These are phyloP conservation scores for Mangifera indica DNA, from an alignment of 345 rosid species.

Conservation along the genomic window DNA sequence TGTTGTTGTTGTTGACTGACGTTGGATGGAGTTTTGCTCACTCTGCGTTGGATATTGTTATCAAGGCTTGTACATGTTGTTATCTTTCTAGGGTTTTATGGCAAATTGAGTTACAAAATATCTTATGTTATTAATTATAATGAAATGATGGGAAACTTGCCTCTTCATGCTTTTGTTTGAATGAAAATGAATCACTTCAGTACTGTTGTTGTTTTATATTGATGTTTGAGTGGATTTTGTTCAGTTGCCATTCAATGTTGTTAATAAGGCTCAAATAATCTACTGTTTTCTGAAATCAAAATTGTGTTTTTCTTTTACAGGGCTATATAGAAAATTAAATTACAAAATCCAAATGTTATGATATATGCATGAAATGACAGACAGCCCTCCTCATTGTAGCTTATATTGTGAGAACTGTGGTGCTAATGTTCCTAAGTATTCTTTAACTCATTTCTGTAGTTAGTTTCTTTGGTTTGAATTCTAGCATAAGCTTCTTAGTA, in stretches of 20 bases:
- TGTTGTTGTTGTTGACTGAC: not conserved
- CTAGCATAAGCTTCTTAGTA: not conserved
- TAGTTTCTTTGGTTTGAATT: conserved; percentile 1
- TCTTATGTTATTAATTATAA: not conserved
- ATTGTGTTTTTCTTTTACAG: not conserved
- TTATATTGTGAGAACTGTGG: not conserved
- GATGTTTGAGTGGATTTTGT: not conserved
- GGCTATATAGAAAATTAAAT: not conserved
- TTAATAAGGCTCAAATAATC: not conserved
- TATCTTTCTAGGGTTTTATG: not conserved
- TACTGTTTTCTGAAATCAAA: not conserved
- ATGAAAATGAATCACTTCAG: not conserved
- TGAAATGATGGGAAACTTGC: not conserved
- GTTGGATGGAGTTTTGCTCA: not conserved
- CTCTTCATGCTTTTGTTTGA: not conserved
- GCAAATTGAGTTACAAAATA: not conserved
- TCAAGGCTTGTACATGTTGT: not conserved
- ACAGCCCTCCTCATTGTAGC: not conserved
- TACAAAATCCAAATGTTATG: not conserved
- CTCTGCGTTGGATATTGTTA: not conserved
- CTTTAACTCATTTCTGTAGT: not conserved
- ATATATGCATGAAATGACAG: not conserved
- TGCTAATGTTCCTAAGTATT: not conserved
- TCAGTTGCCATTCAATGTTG: not conserved
- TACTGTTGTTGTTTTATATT: not conserved